These are phyloP conservation scores for Trypanosoma rangeli DNA, from an alignment of 208 protist genomes.

Conservation along the genomic window DNA sequence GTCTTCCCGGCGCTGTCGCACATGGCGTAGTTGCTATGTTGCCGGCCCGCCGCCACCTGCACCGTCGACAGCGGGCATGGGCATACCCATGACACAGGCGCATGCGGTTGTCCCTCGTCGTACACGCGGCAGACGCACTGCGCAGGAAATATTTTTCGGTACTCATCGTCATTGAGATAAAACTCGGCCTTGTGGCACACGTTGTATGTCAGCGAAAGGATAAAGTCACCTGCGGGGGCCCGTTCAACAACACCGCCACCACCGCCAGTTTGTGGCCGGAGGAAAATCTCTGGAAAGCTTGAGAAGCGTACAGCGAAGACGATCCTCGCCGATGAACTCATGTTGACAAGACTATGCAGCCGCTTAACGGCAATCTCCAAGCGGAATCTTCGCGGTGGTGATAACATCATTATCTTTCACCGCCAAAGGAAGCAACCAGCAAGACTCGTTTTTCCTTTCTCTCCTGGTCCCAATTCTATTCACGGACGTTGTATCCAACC, in stretches of 20 bases:
- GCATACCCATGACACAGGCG: constrained; percentile 32
- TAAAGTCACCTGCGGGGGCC: constrained; percentile 7
- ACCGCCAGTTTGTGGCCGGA: constrained; percentile 45
- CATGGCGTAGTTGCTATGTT: constrained; percentile 56
- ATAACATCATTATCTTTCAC: not conserved
- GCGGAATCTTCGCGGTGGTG: constrained; percentile 36
- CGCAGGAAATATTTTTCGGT: constrained; percentile 37
- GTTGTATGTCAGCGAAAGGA: constrained; percentile 53
- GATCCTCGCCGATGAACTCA: constrained; percentile 28
- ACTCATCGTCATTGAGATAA: constrained; percentile 40
- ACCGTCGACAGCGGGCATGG: constrained; percentile 33
- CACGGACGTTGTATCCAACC: not conserved
- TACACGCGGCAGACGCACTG: constrained; percentile 55
- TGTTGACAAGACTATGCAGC: constrained; percentile 44
- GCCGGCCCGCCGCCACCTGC: constrained; percentile 8
- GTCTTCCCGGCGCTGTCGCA: constrained; percentile 34
- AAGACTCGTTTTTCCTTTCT: not conserved
- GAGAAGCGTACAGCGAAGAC: constrained; percentile 60
- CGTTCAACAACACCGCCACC: constrained; percentile 21
- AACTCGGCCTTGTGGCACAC: constrained; percentile 85
- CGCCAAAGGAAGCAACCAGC: not conserved
- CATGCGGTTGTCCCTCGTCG: constrained; percentile 12
- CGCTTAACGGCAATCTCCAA: constrained; percentile 74
- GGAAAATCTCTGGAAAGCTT: constrained; percentile 65
- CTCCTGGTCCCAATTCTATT: not conserved